Evolutionary conservation across 441 rosid genomes (phyloP).

Genomic region (Gossypium aridum): DNA sequence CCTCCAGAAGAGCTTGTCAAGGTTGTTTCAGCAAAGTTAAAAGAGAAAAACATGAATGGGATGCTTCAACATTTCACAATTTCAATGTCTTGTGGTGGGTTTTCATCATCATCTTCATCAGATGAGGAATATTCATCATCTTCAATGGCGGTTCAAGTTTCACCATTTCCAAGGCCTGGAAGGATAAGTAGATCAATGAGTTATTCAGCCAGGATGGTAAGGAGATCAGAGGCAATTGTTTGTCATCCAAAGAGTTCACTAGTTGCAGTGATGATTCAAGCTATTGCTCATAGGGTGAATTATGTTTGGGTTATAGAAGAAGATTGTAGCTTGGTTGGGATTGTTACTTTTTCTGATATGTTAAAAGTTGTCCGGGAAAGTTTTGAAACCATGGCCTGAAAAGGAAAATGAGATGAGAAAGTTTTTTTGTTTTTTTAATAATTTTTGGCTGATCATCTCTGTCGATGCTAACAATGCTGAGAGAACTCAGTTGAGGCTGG

Average conservation of each 20-base stretch:
- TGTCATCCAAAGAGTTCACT: constrained; percentile 74
- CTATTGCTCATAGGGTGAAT: constrained; percentile 73
- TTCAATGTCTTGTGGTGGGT: constrained; percentile 18
- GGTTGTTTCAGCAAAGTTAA: constrained; percentile 49
- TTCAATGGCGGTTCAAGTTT: constrained; percentile 15
- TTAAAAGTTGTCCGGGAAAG: constrained; percentile 59
- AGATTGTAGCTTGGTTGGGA: constrained; percentile 73
- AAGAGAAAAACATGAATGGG: constrained; percentile 41
- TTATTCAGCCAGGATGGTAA: constrained; percentile 68
- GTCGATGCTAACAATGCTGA: constrained; percentile 5
- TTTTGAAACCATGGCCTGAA: constrained; percentile 25
- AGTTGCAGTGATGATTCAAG: constrained; percentile 90
- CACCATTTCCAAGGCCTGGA: constrained; percentile 17
- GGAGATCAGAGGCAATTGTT: constrained; percentile 83
- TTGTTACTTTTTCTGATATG: constrained; percentile 66
- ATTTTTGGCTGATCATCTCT: constrained; percentile 11
- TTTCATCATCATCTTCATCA: constrained; percentile 40
- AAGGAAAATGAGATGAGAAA: background rate
- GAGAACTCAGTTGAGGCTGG: background rate
- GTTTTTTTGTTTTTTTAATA: background rate
- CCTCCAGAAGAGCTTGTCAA: constrained; percentile 74
- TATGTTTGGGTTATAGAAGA: constrained; percentile 85
- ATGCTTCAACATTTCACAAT: constrained; percentile 43
- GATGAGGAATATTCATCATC: constrained; percentile 46
- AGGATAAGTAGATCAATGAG: constrained; percentile 57